These are phyloP conservation scores for Daldinia loculata DNA, from an alignment of 495 filamentous ascomycete species.

Conservation along the genomic window DNA sequence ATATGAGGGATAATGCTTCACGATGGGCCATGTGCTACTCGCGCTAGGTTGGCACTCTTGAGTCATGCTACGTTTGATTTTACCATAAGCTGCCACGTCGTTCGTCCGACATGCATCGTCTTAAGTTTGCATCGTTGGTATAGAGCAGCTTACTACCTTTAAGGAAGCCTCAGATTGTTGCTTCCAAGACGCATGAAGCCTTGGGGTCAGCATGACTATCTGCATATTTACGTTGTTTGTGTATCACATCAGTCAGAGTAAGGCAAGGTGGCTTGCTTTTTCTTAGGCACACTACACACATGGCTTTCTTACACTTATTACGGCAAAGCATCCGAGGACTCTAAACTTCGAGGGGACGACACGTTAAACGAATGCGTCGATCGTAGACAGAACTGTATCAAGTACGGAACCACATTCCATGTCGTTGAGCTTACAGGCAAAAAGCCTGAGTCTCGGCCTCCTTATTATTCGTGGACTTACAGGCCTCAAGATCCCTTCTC, in stretches of 20 bases:
- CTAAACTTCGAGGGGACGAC: conserved; percentile 18
- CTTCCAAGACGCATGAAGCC: conserved; percentile 13
- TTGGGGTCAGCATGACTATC: not conserved
- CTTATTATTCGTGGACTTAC: conserved; percentile 24
- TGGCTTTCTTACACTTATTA: conserved; percentile 8
- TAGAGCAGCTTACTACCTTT: not conserved
- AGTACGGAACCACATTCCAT: conserved; percentile 30
- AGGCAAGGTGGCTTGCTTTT: conserved; percentile 8
- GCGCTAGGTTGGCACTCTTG: conserved; percentile 1
- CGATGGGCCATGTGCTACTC: conserved; percentile 9
- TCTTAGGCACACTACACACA: not conserved
- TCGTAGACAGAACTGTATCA: conserved; percentile 17
- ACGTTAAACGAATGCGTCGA: conserved; percentile 22
- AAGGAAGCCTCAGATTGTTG: not conserved
- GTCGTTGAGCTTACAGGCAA: conserved; percentile 19
- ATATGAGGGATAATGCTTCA: conserved; percentile 19
- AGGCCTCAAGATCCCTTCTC: conserved; percentile 30
- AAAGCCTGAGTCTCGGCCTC: conserved; percentile 24
- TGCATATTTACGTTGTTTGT: conserved; percentile 17
- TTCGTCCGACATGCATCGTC: conserved; percentile 12
- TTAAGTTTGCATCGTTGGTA: conserved; percentile 6
- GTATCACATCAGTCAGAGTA: conserved; percentile 6
- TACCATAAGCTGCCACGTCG: conserved; percentile 14
- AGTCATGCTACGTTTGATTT: conserved; percentile 9
- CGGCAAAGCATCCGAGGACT: conserved; percentile 26